Evolutionary conservation across 192 early-diverging fungal species (phyloP).

Genomic region (Umbelopsis vinacea): DNA sequence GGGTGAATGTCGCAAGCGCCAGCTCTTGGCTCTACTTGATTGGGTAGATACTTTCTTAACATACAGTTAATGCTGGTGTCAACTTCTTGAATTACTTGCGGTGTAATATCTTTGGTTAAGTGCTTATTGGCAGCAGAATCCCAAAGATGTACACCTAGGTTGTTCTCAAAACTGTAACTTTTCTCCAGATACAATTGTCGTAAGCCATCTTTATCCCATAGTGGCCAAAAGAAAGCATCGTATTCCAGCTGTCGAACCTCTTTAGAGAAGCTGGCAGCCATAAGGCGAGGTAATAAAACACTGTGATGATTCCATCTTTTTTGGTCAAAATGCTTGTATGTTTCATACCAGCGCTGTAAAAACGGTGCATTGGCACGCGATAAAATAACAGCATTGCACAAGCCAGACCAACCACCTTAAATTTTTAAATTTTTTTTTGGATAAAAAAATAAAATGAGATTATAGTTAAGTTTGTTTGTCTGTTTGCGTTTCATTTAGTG

Average conservation of each 20-base stretch:
- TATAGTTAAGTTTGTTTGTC: too few relatives aligned
- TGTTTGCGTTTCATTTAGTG: too few relatives aligned
- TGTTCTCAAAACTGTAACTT: slow-evolving; percentile 39
- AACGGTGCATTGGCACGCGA: slow-evolving; percentile 47
- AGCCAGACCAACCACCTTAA: slow-evolving; percentile 41
- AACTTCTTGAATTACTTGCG: slow-evolving; percentile 31
- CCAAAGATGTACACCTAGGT: slow-evolving; percentile 42
- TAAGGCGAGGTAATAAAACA: slow-evolving; percentile 44
- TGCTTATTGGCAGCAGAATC: slow-evolving; percentile 44
- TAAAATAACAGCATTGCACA: slow-evolving; percentile 56
- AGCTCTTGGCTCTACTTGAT: slow-evolving; percentile 13
- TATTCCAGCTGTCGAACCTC: slow-evolving; percentile 40
- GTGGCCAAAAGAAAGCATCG: slow-evolving; percentile 50
- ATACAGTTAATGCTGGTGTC: slow-evolving; percentile 45
- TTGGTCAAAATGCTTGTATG: slow-evolving; percentile 48
- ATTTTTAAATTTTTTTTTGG: too few relatives aligned
- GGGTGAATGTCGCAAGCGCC: slow-evolving; percentile 29
- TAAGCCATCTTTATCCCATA: slow-evolving; percentile 44
- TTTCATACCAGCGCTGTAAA: slow-evolving; percentile 50
- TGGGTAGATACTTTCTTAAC: slow-evolving; percentile 40
- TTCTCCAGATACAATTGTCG: slow-evolving; percentile 45
- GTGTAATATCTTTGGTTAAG: slow-evolving; percentile 34
- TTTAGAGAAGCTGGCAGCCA: slow-evolving; percentile 27
- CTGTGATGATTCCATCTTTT: slow-evolving; percentile 50
- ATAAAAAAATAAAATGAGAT: background rate